A percentile compares a stretch with the other conserved stretches of the same genome.
These are phyloP conservation scores for Pichia sp. DNA, from an alignment of 1,139 yeast genomes.

Conservation along the genomic window DNA sequence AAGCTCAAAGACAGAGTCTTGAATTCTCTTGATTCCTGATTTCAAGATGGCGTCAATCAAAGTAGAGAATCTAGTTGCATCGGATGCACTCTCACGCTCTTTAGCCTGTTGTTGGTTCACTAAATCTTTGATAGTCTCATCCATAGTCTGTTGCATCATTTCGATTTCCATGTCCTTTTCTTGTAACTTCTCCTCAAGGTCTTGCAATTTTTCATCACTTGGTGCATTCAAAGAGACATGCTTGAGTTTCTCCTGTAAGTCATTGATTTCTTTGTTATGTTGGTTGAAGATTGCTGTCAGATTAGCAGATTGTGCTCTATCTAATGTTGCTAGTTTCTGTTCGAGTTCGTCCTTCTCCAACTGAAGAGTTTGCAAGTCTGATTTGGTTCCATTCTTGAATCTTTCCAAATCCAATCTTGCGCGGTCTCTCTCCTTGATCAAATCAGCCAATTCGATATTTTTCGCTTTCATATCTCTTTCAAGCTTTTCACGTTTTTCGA, in stretches of 20 bases:
- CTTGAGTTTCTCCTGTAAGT: slow-evolving; percentile 34
- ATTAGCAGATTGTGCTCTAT: slow-evolving; percentile 62
- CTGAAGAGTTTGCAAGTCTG: slow-evolving; percentile 60
- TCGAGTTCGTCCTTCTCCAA: slow-evolving; percentile 60
- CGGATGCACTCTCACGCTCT: slow-evolving; percentile 56
- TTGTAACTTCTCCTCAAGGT: slow-evolving; percentile 41
- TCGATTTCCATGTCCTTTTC: slow-evolving; percentile 78
- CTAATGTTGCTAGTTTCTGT: slow-evolving; percentile 54
- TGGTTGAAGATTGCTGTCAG: slow-evolving; percentile 53
- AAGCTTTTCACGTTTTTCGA: slow-evolving; percentile 73
- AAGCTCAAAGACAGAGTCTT: slow-evolving; percentile 65
- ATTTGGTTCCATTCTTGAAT: slow-evolving; percentile 56
- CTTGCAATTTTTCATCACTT: slow-evolving; percentile 18
- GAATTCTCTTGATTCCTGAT: slow-evolving; percentile 65
- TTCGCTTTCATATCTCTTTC: slow-evolving; percentile 83
- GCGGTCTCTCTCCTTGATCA: slow-evolving; percentile 84
- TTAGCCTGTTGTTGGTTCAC: slow-evolving; percentile 50
- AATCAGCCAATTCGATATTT: slow-evolving; percentile 81
- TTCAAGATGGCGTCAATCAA: slow-evolving; percentile 69
- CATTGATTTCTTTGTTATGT: slow-evolving; percentile 52
- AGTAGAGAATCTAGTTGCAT: slow-evolving; percentile 43
- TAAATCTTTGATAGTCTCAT: slow-evolving; percentile 57
- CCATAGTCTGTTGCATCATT: slow-evolving; percentile 74
- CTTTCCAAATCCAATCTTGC: slow-evolving; percentile 81
- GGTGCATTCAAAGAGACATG: slow-evolving; percentile 20